Evolutionary conservation across 306 rosid species (phyloP), one percentile per base, ranked within the genome.

Genomic region (Dryas drummondii): DNA sequence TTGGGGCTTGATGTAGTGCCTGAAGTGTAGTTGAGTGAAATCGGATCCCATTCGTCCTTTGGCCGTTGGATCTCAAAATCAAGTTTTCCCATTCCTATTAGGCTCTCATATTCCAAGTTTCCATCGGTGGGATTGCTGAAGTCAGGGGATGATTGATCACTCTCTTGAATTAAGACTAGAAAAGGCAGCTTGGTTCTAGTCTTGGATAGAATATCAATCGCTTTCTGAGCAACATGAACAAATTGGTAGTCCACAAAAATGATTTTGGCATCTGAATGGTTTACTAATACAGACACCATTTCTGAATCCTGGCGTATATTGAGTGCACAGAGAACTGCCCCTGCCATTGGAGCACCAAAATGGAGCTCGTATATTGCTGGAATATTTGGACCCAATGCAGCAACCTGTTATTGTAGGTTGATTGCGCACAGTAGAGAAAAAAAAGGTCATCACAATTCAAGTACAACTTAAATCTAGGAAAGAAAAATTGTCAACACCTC

Each of bases 1-100:
- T 93, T 93, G 12, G 98, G 98, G 66, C 81, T 93, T 11, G 98
- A 89, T 51, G 98, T 93, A 2, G 98, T 93, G 78, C 98, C 98
- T 52, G 98, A 93, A 70, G 98, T 93, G 82, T 93, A 93, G 65
- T 89, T 93, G 32, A 93, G 85, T 0, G 98, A 66, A 77, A 93
- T 87, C 0, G 97, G 92, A 80, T 91, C 97, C 53, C 76, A 78
- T 76, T 91, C 98, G 48, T 93, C 94, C 32, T 76, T 83, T 19
- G 98, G 98, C 22, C 85, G 80, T 70, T 67, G 81, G 55, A 87
- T 82, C 79, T 86, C 81, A 71, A 89, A 91, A 26, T 83, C 85
- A 10, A 66, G 75, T 4, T 64, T 73, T 46, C 96, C 97, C 15
- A 42, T 75, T 41, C 83, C 84, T 77, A 93, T 12, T 14, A 93